A percentile compares a stretch with the other conserved stretches of the same genome.
These are phyloP conservation scores for Crithidia expoeki DNA, from an alignment of 208 protist genomes.

Conservation along the genomic window DNA sequence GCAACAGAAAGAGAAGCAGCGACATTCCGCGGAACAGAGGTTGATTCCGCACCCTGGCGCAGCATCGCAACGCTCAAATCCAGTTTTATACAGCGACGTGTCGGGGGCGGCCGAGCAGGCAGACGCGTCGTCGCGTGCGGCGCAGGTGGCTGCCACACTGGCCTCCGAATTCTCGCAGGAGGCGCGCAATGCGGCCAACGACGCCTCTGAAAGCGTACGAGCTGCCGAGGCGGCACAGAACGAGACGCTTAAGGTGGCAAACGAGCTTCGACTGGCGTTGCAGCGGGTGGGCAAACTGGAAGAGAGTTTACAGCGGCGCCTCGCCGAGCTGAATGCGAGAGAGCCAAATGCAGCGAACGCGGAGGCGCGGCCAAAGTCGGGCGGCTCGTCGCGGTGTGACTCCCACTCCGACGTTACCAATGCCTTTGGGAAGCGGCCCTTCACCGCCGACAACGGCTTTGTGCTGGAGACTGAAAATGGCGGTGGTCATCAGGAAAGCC, in stretches of 20 bases:
- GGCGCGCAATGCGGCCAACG: constrained; percentile 14
- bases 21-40: neutral
- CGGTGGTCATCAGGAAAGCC: neutral
- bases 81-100: too few relatives aligned
- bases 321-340: neutral
- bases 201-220: constrained; percentile 22
- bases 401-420: neutral
- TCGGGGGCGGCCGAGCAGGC: constrained; percentile 8
- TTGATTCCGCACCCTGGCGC: too few relatives aligned
- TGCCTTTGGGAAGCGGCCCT: neutral
- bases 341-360: neutral
- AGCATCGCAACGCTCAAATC: too few relatives aligned
- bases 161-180: neutral
- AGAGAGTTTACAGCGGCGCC: constrained; percentile 13
- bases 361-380: constrained; percentile 3
- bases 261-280: constrained; percentile 25
- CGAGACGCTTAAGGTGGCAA: constrained; percentile 26
- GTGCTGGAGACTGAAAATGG: neutral
- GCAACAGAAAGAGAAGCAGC: neutral
- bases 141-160: neutral
- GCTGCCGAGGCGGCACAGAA: constrained; percentile 36
- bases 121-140: neutral
- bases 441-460: neutral
- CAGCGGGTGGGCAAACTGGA: constrained; percentile 8
- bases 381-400: neutral